Conservation (phyloP, 2,329 filamentous ascomycete species). For the Xylariaceae sp. region DNA sequence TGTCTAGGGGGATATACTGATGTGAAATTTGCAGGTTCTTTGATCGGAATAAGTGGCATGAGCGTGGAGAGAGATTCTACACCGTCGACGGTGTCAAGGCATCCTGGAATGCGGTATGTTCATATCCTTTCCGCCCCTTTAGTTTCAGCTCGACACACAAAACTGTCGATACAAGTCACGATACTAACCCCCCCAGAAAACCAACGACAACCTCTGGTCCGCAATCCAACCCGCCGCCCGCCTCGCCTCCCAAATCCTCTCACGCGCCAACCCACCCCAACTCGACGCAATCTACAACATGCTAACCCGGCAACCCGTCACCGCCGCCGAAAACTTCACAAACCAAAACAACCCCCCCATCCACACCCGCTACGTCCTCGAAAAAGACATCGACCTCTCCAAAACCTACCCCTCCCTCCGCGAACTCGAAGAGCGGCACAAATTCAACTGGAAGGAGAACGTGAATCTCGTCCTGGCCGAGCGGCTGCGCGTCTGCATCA, state of each 20-base stretch:
- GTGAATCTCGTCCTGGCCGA: slow-evolving; percentile 7
- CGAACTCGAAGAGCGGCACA: neutral
- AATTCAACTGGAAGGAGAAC: slow-evolving; percentile 19
- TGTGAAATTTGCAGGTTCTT: slow-evolving; percentile 19
- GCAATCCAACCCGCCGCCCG: slow-evolving; percentile 28
- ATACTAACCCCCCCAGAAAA: slow-evolving; percentile 9
- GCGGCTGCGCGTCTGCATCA: slow-evolving; percentile 15
- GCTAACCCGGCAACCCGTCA: slow-evolving; percentile 21
- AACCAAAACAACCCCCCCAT: neutral
- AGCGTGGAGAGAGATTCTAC: slow-evolving; percentile 21
- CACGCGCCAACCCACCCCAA: slow-evolving; percentile 6
- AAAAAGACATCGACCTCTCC: slow-evolving; percentile 12
- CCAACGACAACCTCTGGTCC: slow-evolving; percentile 26
- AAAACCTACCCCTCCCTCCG: slow-evolving; percentile 10
- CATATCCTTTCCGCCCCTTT: neutral
- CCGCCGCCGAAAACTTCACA: neutral
- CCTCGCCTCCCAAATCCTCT: slow-evolving; percentile 21
- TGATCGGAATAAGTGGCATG: slow-evolving; percentile 14
- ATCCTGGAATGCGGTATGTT: slow-evolving; percentile 27
- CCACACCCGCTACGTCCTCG: slow-evolving; percentile 11
- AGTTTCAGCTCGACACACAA: too few species aligned
- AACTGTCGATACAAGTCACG: neutral
- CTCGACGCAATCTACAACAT: slow-evolving; percentile 22
- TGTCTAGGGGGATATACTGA: neutral
- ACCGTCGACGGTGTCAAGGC: slow-evolving; percentile 21